phyloP scores from a whole-genome alignment of 2,329 filamentous ascomycete species.

The Paecilomyces niveus region DNA sequence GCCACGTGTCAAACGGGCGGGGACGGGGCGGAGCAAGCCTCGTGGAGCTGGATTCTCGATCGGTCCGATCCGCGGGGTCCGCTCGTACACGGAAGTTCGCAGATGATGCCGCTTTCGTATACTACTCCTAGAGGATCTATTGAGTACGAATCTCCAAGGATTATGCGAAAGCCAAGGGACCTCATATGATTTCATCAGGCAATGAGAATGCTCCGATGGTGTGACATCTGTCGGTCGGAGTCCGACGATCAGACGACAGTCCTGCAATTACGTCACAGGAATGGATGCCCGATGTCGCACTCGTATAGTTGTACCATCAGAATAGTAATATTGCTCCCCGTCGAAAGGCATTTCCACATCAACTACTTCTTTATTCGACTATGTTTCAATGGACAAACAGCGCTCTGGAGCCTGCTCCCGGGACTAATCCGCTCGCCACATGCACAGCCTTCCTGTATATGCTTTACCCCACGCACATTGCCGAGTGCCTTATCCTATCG shows the following conservation, averaged over 20 bases:
- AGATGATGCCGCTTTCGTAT: background rate
- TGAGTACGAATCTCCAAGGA: background rate
- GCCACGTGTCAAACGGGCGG: background rate
- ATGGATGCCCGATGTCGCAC: background rate
- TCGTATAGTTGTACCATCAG: background rate
- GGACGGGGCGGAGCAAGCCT: background rate
- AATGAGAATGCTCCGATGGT: background rate
- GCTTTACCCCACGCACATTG: background rate
- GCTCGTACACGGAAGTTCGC: background rate
- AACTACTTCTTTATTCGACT: background rate
- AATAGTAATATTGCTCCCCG: background rate
- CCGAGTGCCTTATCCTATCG: background rate
- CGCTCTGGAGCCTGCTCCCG: background rate
- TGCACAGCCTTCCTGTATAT: background rate
- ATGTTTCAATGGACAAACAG: background rate
- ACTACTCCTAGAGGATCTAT: background rate
- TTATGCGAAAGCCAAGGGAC: background rate
- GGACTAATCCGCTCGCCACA: background rate
- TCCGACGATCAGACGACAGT: background rate
- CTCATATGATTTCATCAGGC: background rate
- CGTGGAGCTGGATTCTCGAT: background rate
- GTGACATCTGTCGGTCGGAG: background rate
- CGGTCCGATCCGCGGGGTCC: background rate
- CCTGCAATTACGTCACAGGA: background rate
- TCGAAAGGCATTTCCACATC: background rate